Conservation (phyloP, 2,329 filamentous ascomycete species). For the Aspergillus sojae region DNA sequence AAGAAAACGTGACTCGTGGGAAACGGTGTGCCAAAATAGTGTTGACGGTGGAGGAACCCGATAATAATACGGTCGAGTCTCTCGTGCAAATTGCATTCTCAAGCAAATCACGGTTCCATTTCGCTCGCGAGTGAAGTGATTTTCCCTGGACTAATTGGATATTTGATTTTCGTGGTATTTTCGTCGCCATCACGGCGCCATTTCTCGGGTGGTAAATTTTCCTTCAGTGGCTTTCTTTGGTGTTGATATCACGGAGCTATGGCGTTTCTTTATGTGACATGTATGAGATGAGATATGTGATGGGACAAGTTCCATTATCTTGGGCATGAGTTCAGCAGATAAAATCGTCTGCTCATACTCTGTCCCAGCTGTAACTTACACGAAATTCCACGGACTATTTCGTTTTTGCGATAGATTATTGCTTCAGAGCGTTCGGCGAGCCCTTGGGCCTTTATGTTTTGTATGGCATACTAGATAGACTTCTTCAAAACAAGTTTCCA, state of each 20-base stretch:
- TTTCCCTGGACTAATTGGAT: neutral
- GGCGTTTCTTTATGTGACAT: neutral
- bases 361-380: neutral
- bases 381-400: neutral
- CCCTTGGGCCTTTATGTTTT: neutral
- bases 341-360: neutral
- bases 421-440: neutral
- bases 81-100: neutral
- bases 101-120: neutral
- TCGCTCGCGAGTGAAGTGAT: neutral
- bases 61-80: neutral
- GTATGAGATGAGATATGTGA: neutral
- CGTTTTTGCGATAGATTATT: neutral
- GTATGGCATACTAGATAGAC: neutral
- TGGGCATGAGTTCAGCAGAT: neutral
- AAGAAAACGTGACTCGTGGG: neutral
- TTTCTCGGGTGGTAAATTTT: neutral
- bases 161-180: neutral
- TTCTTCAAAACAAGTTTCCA: neutral
- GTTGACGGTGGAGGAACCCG: neutral
- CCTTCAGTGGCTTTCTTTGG: neutral
- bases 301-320: neutral
- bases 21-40: neutral
- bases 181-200: neutral
- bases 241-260: neutral